Evolutionary conservation across 305 asterid genomes (phyloP).

Genomic region (Fraxinus platypoda): DNA sequence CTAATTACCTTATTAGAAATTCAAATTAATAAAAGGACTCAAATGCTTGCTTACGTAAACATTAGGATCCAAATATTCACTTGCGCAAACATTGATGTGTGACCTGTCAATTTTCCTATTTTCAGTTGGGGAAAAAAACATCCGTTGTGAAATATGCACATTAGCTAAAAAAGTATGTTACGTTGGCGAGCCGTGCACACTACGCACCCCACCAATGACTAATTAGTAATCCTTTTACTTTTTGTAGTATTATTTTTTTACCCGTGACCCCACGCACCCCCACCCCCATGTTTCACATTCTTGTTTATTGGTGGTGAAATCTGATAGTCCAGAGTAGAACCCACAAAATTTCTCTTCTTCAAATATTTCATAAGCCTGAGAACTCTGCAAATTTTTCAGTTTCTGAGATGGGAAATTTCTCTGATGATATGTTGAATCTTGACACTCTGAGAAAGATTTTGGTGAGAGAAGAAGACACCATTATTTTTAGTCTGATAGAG

Average conservation of each 20-base stretch:
- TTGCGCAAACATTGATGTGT: not conserved
- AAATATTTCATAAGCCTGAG: not conserved
- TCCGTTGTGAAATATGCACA: not conserved
- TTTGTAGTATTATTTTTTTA: not conserved
- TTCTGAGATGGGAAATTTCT: slow-evolving; percentile 8
- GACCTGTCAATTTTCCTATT: not conserved
- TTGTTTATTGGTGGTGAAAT: not conserved
- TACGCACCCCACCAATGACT: not conserved
- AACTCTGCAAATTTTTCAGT: not conserved
- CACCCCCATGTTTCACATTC: not conserved
- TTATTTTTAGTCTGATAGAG: slow-evolving; percentile 67
- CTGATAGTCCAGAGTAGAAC: not conserved
- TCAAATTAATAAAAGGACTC: not conserved
- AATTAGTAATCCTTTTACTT: not conserved
- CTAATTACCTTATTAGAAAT: too few species aligned
- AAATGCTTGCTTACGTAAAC: not conserved
- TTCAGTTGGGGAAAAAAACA: not conserved
- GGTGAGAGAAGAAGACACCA: slow-evolving; percentile 75
- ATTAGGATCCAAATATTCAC: not conserved
- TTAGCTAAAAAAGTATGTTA: not conserved
- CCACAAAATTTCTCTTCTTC: not conserved
- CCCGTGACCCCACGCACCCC: not conserved
- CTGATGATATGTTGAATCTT: slow-evolving; percentile 43
- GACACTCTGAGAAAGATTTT: slow-evolving; percentile 61
- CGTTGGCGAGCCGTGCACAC: slow-evolving; percentile 1